These are phyloP conservation scores for Mallotus japonicus DNA, from an alignment of 441 rosid genomes.

Conservation along the genomic window DNA sequence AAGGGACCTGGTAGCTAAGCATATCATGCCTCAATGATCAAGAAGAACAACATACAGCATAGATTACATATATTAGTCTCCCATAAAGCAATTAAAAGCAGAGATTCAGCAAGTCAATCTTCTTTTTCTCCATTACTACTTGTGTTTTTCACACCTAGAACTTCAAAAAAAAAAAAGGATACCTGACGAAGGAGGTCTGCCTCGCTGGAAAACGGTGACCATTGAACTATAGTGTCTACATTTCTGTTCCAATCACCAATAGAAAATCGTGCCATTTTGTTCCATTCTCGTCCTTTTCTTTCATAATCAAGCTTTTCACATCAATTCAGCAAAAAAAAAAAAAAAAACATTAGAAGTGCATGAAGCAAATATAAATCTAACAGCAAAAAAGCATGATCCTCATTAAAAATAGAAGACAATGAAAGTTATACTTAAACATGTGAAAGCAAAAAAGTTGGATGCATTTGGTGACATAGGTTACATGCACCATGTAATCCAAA, in stretches of 20 bases:
- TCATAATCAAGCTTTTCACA: slow-evolving; percentile 75
- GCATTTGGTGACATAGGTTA: not conserved
- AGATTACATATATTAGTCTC: too few relatives aligned
- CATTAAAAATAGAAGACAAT: not conserved
- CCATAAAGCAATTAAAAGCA: too few relatives aligned
- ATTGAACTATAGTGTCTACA: slow-evolving; percentile 60
- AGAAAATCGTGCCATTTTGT: slow-evolving; percentile 50
- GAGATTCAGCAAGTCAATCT: too few relatives aligned
- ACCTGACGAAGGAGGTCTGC: slow-evolving; percentile 84
- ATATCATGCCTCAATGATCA: too few relatives aligned
- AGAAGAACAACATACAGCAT: too few relatives aligned
- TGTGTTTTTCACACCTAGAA: too few relatives aligned
- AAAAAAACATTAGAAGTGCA: slow-evolving; percentile 23
- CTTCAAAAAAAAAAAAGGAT: slow-evolving; percentile 1
- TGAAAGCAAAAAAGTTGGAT: not conserved
- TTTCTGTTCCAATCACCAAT: slow-evolving; percentile 64
- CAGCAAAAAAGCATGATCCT: slow-evolving; percentile 9
- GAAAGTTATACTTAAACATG: not conserved
- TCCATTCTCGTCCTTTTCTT: slow-evolving; percentile 57
- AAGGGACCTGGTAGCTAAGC: too few relatives aligned
- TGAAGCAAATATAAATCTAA: slow-evolving; percentile 1
- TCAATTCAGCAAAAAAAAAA: slow-evolving; percentile 11
- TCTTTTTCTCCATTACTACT: too few relatives aligned
- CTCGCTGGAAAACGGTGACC: slow-evolving; percentile 84
- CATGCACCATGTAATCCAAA: not conserved